phyloP scores from a whole-genome alignment of 1,139 yeast species.

The Yamadazyma membranifaciens region DNA sequence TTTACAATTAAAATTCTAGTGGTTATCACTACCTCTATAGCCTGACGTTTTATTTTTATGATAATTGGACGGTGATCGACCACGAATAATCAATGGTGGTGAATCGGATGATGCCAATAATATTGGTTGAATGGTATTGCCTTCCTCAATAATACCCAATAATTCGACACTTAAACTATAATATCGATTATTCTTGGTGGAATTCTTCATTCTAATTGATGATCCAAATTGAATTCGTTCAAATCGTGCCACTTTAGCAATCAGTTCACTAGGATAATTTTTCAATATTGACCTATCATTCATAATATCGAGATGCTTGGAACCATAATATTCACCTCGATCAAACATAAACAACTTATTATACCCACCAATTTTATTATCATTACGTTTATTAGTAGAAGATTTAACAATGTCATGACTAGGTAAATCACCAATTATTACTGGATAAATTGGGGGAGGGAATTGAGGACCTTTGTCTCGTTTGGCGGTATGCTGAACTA shows the following conservation, averaged over 20 bases:
- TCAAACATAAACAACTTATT: slow-evolving; percentile 41
- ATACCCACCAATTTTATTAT: slow-evolving; percentile 22
- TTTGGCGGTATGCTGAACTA: slow-evolving; percentile 70
- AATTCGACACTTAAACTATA: slow-evolving; percentile 57
- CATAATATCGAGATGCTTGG: slow-evolving; percentile 27
- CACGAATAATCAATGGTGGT: slow-evolving; percentile 64
- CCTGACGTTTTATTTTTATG: slow-evolving; percentile 42
- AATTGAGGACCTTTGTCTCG: slow-evolving; percentile 71
- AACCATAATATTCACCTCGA: slow-evolving; percentile 33
- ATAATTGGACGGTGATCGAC: slow-evolving; percentile 68
- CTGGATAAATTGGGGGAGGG: slow-evolving; percentile 57
- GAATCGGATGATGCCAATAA: slow-evolving; percentile 48
- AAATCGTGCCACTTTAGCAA: slow-evolving; percentile 62
- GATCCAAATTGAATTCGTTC: slow-evolving; percentile 70
- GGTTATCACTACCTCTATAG: slow-evolving; percentile 22
- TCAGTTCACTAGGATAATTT: slow-evolving; percentile 49
- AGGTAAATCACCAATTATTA: slow-evolving; percentile 59
- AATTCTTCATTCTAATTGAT: slow-evolving; percentile 54
- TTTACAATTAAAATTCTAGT: background rate
- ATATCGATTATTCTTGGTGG: slow-evolving; percentile 43
- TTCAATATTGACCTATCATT: slow-evolving; percentile 33
- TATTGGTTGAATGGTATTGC: slow-evolving; percentile 38
- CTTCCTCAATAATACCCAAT: slow-evolving; percentile 47
- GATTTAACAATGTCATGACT: slow-evolving; percentile 56
- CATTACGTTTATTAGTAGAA: slow-evolving; percentile 57